Evolutionary conservation across 108 stramenopile species (phyloP), one percentile per base, ranked within the genome.

Genomic region (Phaeodactylum tricornutum): DNA sequence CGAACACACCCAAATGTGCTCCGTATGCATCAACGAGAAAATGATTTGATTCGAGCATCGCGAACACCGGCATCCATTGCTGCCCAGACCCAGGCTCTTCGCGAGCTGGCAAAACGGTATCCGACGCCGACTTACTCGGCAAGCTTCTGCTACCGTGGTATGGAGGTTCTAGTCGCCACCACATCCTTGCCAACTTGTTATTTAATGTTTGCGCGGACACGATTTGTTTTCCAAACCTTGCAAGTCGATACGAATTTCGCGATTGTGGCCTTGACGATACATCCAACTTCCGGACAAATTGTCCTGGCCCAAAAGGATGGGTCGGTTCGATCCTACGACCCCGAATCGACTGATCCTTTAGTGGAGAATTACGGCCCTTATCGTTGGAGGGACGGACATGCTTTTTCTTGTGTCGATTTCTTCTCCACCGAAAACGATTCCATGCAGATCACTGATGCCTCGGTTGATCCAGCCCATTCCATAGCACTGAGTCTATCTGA

Each of bases 111-210:
- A n/a, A n/a, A n/a, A n/a, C n/a, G n/a, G n/a, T n/a, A n/a, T n/a
- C n/a, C n/a, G n/a, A n/a, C n/a, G n/a, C n/a, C n/a, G 39, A 41
- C 39, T 6, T 41, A 41, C 21, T 41, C 58, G 19, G 55, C 61
- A 1, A 40, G 59, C 2, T 7, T 70, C 3, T 45, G 57, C 16
- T 76, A 81, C 49, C 27, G 57, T 23, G 81, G 86, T 4, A 60
- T 77, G 62, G 79, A 81, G 47, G 66, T 87, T 20, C 38, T 87
- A 2, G 77, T 87, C 58, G 56, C 64, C 9, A 58, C 70, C 17
- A 41, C 67, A 6, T 37, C 28, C 36, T 14, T 43, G 29, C 22
- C 26, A 52, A 30, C 21, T 27, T 28, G 34, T 28, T 34, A 44
- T 61, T 21, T 79, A 50, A 31, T 79, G 23, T 77, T 76, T 46